Evolutionary conservation across 306 rosid genomes (phyloP).

Genomic region (Ammopiptanthus mongolicus): DNA sequence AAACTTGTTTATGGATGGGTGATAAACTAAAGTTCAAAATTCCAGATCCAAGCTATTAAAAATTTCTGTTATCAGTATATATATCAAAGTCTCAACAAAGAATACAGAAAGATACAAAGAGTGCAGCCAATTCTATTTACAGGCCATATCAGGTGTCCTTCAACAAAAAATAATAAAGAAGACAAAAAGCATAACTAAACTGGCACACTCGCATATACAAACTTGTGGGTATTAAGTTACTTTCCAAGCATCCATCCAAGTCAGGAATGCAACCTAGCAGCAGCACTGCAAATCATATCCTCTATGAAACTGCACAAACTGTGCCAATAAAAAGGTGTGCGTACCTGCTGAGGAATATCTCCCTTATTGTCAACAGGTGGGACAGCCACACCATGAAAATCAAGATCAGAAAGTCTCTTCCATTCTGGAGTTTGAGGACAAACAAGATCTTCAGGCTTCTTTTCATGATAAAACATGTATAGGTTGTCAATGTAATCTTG

Average conservation of each 20-base stretch:
- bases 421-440: slow-evolving; percentile 93
- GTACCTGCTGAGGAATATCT: slow-evolving; percentile 56
- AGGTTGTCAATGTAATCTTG: slow-evolving; percentile 81
- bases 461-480: slow-evolving; percentile 72
- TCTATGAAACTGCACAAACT: slow-evolving; percentile 1
- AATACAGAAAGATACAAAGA: background rate
- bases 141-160: background rate
- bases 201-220: background rate
- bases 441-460: slow-evolving; percentile 62
- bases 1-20: background rate
- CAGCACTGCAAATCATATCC: slow-evolving; percentile 10
- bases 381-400: slow-evolving; percentile 56
- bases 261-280: slow-evolving; percentile 6
- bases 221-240: background rate
- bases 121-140: background rate
- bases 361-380: slow-evolving; percentile 55
- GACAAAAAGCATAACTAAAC: background rate
- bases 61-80: background rate
- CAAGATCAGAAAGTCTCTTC: slow-evolving; percentile 78
- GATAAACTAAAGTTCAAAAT: background rate
- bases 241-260: background rate
- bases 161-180: background rate
- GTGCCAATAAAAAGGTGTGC: background rate
- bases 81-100: background rate
- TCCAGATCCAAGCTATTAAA: background rate